phyloP scores from a whole-genome alignment of 2,329 filamentous ascomycete genomes.

The Fusarium staphyleae region DNA sequence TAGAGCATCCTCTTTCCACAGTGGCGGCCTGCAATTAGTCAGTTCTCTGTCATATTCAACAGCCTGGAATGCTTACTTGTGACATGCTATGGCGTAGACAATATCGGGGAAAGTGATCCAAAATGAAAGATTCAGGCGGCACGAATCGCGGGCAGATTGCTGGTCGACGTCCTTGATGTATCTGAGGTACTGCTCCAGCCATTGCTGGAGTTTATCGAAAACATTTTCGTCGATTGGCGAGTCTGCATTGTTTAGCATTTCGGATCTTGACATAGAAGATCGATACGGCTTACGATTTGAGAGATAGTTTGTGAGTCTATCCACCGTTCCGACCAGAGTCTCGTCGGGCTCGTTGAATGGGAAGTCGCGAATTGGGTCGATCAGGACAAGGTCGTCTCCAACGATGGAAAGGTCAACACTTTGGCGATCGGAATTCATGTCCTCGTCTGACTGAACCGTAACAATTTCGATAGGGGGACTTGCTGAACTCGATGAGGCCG shows the following conservation, averaged over 20 bases:
- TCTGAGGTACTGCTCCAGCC: conserved; percentile 58
- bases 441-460: conserved; percentile 48
- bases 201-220: conserved; percentile 54
- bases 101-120: conserved; percentile 62
- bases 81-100: conserved; percentile 45
- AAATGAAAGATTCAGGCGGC: conserved; percentile 54
- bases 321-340: conserved; percentile 43
- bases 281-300: conserved; percentile 39
- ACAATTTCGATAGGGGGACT: conserved; percentile 57
- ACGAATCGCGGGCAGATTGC: conserved; percentile 52
- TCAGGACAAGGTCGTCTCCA: conserved; percentile 29
- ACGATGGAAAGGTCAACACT: conserved; percentile 42
- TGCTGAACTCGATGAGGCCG: conserved; percentile 49
- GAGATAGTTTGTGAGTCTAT: conserved; percentile 49
- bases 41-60: neutral
- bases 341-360: conserved; percentile 52
- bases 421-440: conserved; percentile 45
- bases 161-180: conserved; percentile 48
- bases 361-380: conserved; percentile 56
- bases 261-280: neutral
- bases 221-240: conserved; percentile 53
- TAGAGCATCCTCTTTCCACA: conserved; percentile 38
- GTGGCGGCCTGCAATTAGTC: conserved; percentile 36
- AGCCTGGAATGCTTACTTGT: conserved; percentile 49
- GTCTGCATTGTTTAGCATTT: conserved; percentile 48